Conservation (phyloP, 78 protist species). For the Dictyostelium brefeldianum region DNA sequence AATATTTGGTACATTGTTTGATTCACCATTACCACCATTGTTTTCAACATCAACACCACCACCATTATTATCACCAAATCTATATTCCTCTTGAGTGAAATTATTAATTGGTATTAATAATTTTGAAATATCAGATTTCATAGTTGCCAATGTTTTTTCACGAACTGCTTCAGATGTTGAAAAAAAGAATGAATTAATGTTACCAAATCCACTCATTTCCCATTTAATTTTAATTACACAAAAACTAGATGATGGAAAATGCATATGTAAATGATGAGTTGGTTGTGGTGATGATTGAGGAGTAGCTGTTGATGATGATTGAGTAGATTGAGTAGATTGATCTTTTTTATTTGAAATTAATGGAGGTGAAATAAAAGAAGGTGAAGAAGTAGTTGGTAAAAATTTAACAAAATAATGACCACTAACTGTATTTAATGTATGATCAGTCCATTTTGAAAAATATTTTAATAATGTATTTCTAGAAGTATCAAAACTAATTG, state of each 20-base stretch:
- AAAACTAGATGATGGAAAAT: constrained; percentile 60
- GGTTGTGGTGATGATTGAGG: background rate
- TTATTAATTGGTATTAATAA: background rate
- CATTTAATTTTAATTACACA: constrained; percentile 46
- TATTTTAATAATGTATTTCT: constrained; percentile 34
- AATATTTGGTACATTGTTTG: constrained; percentile 20
- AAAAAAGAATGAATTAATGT: constrained; percentile 39
- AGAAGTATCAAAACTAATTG: constrained; percentile 30
- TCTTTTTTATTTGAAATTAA: background rate
- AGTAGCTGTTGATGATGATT: background rate
- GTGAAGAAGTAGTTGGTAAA: constrained; percentile 53
- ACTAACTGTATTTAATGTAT: background rate
- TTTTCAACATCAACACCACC: background rate
- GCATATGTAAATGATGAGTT: constrained; percentile 1
- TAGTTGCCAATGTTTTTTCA: constrained; percentile 11
- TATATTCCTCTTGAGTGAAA: constrained; percentile 37
- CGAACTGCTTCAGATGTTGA: constrained; percentile 62
- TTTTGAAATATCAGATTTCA: constrained; percentile 39
- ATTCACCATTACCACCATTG: too few relatives aligned
- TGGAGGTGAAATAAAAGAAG: constrained; percentile 67
- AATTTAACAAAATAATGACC: constrained; percentile 47
- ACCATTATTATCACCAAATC: background rate
- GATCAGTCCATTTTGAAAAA: constrained; percentile 51
- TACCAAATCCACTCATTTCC: constrained; percentile 61
- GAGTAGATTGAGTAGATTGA: too few relatives aligned